Evolutionary conservation across 768 basidiomycete genomes (phyloP).

Genomic region (Boletus tylopilopsis): DNA sequence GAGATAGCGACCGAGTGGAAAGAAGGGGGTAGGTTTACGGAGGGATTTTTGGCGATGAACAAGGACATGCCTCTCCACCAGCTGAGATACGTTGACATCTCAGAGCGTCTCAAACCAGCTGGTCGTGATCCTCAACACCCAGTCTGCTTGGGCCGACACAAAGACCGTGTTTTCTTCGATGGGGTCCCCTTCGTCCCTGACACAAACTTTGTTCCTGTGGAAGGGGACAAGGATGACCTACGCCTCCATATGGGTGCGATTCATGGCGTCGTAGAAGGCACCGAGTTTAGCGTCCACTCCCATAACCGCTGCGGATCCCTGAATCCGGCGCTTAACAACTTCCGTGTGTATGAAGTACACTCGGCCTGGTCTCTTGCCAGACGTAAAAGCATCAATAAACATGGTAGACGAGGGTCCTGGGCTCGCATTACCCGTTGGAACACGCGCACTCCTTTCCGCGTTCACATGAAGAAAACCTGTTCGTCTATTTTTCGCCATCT

Average conservation of each 20-base stretch:
- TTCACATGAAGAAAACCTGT: slow-evolving; percentile 47
- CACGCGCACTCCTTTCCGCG: slow-evolving; percentile 50
- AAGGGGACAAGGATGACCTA: slow-evolving; percentile 37
- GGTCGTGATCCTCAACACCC: slow-evolving; percentile 42
- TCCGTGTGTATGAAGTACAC: slow-evolving; percentile 50
- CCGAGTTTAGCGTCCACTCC: slow-evolving; percentile 55
- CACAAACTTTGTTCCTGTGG: slow-evolving; percentile 43
- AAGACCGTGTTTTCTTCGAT: slow-evolving; percentile 50
- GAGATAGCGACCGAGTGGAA: slow-evolving; percentile 59
- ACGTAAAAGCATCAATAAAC: slow-evolving; percentile 32
- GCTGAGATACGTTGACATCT: slow-evolving; percentile 47
- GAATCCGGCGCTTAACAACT: slow-evolving; percentile 50
- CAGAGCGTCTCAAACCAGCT: slow-evolving; percentile 38
- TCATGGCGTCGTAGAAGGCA: slow-evolving; percentile 62
- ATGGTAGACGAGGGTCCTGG: slow-evolving; percentile 46
- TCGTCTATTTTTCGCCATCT: slow-evolving; percentile 47
- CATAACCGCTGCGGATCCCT: slow-evolving; percentile 59
- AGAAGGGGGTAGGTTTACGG: slow-evolving; percentile 60
- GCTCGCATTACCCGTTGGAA: slow-evolving; percentile 54
- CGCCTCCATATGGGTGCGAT: slow-evolving; percentile 56
- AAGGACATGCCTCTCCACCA: slow-evolving; percentile 48
- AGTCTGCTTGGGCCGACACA: slow-evolving; percentile 47
- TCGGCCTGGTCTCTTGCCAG: slow-evolving; percentile 57
- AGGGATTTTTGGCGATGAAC: slow-evolving; percentile 46
- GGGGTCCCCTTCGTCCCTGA: slow-evolving; percentile 54